Percentiles rank a stretch among this genome's conserved stretches.
Evolutionary conservation across 2,329 filamentous ascomycete genomes (phyloP).

Genomic region (Chalaropsis ovoidea): DNA sequence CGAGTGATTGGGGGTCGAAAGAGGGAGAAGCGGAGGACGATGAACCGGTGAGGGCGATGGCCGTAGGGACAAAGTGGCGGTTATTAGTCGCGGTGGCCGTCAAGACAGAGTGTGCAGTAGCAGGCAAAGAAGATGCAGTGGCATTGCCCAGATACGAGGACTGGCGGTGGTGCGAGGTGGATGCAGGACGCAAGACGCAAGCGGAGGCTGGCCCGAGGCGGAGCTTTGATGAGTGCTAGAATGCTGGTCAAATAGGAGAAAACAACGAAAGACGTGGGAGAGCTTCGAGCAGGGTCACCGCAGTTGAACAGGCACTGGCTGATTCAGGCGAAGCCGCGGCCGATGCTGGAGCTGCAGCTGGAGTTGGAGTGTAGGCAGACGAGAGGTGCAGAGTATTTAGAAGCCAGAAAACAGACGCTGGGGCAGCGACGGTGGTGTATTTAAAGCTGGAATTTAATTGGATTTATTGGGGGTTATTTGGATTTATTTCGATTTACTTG

Average conservation of each 20-base stretch:
- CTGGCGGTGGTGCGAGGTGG: background rate
- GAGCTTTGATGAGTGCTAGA: background rate
- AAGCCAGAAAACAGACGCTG: background rate
- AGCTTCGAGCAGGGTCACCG: background rate
- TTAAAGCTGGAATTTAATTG: background rate
- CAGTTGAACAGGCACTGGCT: background rate
- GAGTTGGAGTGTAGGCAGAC: background rate
- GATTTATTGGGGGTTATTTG: too few species aligned
- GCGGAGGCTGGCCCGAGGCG: slow-evolving; percentile 1
- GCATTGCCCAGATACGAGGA: slow-evolving; percentile 9
- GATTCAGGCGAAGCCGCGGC: too few species aligned
- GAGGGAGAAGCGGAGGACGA: background rate
- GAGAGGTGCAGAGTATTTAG: background rate
- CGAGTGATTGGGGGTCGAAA: background rate
- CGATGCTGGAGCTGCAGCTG: background rate
- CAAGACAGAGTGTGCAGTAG: background rate
- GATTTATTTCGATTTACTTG: too few species aligned
- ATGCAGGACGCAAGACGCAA: background rate
- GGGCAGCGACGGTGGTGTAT: background rate
- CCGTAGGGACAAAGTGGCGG: background rate
- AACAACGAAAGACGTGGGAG: background rate
- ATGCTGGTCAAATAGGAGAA: slow-evolving; percentile 9
- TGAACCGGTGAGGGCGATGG: background rate
- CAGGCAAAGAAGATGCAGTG: background rate
- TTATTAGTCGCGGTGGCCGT: background rate